phyloP scores from a whole-genome alignment of 768 basidiomycete genomes.

The Macrolepiota dolichaula region DNA sequence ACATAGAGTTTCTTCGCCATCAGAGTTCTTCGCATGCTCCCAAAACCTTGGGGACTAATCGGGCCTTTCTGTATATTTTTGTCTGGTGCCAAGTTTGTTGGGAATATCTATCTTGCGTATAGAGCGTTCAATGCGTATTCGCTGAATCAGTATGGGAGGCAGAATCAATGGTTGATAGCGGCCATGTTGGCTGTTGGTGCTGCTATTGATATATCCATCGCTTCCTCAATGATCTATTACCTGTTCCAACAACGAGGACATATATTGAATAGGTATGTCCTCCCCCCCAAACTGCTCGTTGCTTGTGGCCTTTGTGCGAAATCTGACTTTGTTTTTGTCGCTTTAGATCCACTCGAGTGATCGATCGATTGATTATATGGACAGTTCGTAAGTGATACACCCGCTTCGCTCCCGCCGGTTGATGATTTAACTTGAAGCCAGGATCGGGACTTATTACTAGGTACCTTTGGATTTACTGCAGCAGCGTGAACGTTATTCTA shows the following conservation, averaged over 20 bases:
- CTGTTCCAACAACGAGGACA: background rate
- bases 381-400: conserved; percentile 1
- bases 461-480: background rate
- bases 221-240: conserved; percentile 8
- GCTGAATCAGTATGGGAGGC: background rate
- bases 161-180: conserved; percentile 2
- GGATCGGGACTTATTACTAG: conserved; percentile 6
- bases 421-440: background rate
- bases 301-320: background rate
- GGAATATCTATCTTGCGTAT: background rate
- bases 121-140: background rate
- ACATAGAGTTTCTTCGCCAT: conserved; percentile 11
- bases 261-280: background rate
- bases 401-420: background rate
- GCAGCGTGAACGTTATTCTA: background rate
- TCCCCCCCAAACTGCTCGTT: too few species aligned
- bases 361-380: background rate
- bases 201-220: conserved; percentile 4
- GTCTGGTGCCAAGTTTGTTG: background rate
- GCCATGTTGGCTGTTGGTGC: background rate
- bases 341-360: background rate
- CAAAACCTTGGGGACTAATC: conserved; percentile 7
- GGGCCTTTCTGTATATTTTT: background rate
- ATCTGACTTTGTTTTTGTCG: background rate
- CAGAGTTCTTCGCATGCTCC: conserved; percentile 6